phyloP scores from a whole-genome alignment of 768 basidiomycete species.

The Suillus paluster region DNA sequence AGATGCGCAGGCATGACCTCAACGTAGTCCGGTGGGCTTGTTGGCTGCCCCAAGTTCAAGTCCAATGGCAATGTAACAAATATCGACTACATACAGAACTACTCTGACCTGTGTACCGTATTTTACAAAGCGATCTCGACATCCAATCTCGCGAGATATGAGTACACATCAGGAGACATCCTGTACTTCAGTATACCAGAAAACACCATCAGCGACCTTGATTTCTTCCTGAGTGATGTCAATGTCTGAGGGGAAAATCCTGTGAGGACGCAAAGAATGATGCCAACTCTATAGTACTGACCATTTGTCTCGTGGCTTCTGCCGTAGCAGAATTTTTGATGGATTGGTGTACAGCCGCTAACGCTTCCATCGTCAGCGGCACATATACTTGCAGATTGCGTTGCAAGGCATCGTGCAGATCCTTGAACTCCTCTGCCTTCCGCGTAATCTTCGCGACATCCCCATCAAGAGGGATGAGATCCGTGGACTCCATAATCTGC shows the following conservation, averaged over 20 bases:
- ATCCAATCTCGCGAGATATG: conserved; percentile 82
- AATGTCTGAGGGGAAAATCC: conserved; percentile 53
- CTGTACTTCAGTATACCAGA: conserved; percentile 87
- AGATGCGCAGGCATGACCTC: not conserved
- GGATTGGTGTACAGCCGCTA: conserved; percentile 80
- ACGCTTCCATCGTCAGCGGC: conserved; percentile 89
- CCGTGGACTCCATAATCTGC: conserved; percentile 90
- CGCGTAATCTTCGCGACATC: conserved; percentile 87
- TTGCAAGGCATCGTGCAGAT: conserved; percentile 84
- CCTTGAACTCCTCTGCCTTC: conserved; percentile 87
- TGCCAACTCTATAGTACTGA: conserved; percentile 39
- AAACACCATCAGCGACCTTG: conserved; percentile 86
- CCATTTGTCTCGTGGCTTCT: conserved; percentile 80
- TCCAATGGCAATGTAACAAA: not conserved
- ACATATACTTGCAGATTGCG: conserved; percentile 89
- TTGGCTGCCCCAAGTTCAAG: not conserved
- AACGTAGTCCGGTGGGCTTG: not conserved
- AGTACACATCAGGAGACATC: conserved; percentile 89
- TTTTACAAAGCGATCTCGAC: conserved; percentile 78
- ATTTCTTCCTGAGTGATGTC: conserved; percentile 72
- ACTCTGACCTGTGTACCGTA: not conserved
- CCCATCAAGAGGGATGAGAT: conserved; percentile 84
- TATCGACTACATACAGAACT: not conserved
- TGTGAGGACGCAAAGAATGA: conserved; percentile 22
- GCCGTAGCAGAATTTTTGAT: conserved; percentile 72